Conservation (phyloP, 106 monocot genomes). For the Xerophyta viscosa region DNA sequence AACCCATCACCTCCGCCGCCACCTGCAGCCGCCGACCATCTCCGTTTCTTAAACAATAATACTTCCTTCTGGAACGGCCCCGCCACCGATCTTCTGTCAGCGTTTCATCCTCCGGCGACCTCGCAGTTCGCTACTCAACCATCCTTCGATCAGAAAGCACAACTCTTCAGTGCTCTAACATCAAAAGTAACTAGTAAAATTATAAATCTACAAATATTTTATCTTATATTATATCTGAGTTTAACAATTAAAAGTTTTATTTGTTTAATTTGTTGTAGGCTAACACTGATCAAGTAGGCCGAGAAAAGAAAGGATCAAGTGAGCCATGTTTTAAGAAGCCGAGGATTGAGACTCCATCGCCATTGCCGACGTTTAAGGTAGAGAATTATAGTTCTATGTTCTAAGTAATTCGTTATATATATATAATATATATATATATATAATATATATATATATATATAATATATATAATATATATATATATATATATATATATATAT, state of each 20-base stretch:
- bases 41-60: conserved; percentile 29
- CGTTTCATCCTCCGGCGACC: conserved; percentile 14
- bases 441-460: too few species aligned
- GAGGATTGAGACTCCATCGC: conserved; percentile 58
- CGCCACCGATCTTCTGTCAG: conserved; percentile 4
- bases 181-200: conserved; percentile 17
- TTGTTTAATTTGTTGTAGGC: conserved; percentile 13
- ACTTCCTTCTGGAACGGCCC: conserved; percentile 25
- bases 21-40: not conserved
- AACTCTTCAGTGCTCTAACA: not conserved
- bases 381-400: too few species aligned
- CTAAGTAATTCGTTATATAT: too few species aligned
- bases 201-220: not conserved
- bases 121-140: conserved; percentile 21
- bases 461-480: too few species aligned
- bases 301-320: conserved; percentile 33
- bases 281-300: conserved; percentile 19
- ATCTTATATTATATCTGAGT: too few species aligned
- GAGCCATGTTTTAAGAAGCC: conserved; percentile 61
- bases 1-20: not conserved
- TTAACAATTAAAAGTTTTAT: too few species aligned
- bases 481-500: too few species aligned
- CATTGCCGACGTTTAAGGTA: conserved; percentile 81
- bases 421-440: too few species aligned
- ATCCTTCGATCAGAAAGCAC: conserved; percentile 38